Evolutionary conservation across 352 stramenopile genomes (phyloP).

Genomic region (Globisporangium sylvaticum): DNA sequence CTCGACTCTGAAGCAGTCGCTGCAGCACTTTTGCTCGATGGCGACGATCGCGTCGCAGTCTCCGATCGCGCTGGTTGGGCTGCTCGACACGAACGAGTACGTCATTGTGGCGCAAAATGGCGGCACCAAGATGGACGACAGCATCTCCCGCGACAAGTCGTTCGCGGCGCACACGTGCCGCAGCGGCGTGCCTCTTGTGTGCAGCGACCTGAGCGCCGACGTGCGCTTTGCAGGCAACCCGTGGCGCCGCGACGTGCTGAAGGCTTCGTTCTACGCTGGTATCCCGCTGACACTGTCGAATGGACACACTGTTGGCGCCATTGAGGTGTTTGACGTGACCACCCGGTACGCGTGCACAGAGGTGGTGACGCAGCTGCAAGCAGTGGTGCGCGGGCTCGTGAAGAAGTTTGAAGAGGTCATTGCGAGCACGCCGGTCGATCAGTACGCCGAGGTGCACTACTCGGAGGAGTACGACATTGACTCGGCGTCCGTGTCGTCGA

Average conservation of each 20-base stretch:
- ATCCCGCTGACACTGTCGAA: slow-evolving; percentile 74
- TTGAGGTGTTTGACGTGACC: slow-evolving; percentile 66
- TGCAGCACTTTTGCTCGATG: slow-evolving; percentile 75
- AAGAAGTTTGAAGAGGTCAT: slow-evolving; percentile 76
- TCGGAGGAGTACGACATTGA: slow-evolving; percentile 14
- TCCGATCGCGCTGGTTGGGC: slow-evolving; percentile 58
- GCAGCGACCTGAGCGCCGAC: slow-evolving; percentile 55
- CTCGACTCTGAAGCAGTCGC: slow-evolving; percentile 40
- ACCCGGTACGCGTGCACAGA: slow-evolving; percentile 56
- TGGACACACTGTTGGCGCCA: slow-evolving; percentile 57
- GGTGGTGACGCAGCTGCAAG: slow-evolving; percentile 63
- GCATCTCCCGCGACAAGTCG: slow-evolving; percentile 37
- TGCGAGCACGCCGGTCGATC: slow-evolving; percentile 22
- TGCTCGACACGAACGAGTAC: slow-evolving; percentile 60
- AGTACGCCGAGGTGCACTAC: slow-evolving; percentile 1
- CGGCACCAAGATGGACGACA: slow-evolving; percentile 2
- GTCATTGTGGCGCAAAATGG: slow-evolving; percentile 47
- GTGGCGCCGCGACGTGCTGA: slow-evolving; percentile 45
- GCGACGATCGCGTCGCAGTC: slow-evolving; percentile 69
- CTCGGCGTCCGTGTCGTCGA: slow-evolving; percentile 15
- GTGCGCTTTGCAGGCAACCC: slow-evolving; percentile 64
- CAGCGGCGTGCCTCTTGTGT: slow-evolving; percentile 56
- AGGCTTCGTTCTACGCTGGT: slow-evolving; percentile 69
- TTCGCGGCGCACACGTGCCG: slow-evolving; percentile 70
- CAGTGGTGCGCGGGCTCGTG: slow-evolving; percentile 65